These are phyloP conservation scores for Cerrena zonata DNA, from an alignment of 1,284 basidiomycete genomes.

Conservation along the genomic window DNA sequence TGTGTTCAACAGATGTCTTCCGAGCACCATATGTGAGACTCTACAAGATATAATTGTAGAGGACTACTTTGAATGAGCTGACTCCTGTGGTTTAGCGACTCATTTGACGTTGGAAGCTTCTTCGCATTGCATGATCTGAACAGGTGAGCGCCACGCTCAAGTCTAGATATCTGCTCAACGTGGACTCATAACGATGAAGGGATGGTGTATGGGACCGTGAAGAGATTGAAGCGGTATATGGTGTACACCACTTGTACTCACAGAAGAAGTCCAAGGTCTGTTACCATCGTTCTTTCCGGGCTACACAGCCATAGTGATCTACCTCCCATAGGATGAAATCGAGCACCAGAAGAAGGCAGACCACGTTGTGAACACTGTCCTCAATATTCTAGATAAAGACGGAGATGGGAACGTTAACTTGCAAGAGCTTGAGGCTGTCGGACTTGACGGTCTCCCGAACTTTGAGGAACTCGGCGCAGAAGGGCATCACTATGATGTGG, in stretches of 20 bases:
- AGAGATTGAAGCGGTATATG: slow-evolving; percentile 88
- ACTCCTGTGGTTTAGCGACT: slow-evolving; percentile 45
- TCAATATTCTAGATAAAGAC: slow-evolving; percentile 73
- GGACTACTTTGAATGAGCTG: neutral
- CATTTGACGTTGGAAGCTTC: slow-evolving; percentile 74
- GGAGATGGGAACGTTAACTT: slow-evolving; percentile 73
- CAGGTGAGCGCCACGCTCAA: slow-evolving; percentile 39
- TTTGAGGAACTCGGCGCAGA: slow-evolving; percentile 86
- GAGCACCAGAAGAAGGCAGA: slow-evolving; percentile 84
- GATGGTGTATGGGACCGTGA: slow-evolving; percentile 71
- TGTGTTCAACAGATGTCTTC: slow-evolving; percentile 59
- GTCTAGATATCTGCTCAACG: neutral
- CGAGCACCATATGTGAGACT: slow-evolving; percentile 78
- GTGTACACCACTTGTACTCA: slow-evolving; percentile 91
- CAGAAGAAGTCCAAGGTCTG: slow-evolving; percentile 77
- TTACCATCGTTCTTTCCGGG: neutral
- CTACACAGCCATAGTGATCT: neutral
- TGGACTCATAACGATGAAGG: slow-evolving; percentile 28
- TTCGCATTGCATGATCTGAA: slow-evolving; percentile 90
- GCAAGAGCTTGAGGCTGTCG: slow-evolving; percentile 77
- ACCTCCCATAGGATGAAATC: slow-evolving; percentile 52
- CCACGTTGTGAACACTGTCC: slow-evolving; percentile 71
- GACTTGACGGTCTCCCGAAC: slow-evolving; percentile 75
- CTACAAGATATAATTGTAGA: neutral
- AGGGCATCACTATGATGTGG: slow-evolving; percentile 89